phyloP scores from a whole-genome alignment of 176 grass and related monocot genomes.

The Cymbopogon citratus region DNA sequence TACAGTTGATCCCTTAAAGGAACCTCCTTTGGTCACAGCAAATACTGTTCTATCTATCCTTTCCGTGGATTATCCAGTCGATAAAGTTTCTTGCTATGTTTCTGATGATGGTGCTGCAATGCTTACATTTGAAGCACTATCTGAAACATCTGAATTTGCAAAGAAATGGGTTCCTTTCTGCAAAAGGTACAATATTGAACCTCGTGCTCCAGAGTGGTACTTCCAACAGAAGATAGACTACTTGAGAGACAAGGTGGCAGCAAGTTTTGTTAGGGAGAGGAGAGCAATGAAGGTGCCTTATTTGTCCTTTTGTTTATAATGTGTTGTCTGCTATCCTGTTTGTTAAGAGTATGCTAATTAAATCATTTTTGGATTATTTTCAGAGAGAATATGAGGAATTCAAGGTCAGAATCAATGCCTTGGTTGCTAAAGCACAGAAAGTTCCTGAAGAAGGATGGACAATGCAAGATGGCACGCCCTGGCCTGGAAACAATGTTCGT shows the following conservation, averaged over 20 bases:
- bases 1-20: slow-evolving; percentile 87
- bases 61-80: slow-evolving; percentile 79
- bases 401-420: slow-evolving; percentile 84
- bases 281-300: slow-evolving; percentile 80
- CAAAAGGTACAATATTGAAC: slow-evolving; percentile 77
- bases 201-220: slow-evolving; percentile 67
- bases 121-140: slow-evolving; percentile 90
- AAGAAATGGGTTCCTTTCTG: slow-evolving; percentile 95
- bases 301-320: background rate
- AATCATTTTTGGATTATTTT: background rate
- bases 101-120: slow-evolving; percentile 98
- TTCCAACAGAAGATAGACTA: slow-evolving; percentile 79
- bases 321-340: slow-evolving; percentile 8
- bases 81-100: slow-evolving; percentile 92
- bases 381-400: slow-evolving; percentile 96
- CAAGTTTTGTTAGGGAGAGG: slow-evolving; percentile 64
- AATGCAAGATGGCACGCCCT: slow-evolving; percentile 86
- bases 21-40: slow-evolving; percentile 88
- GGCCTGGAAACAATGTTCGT: slow-evolving; percentile 93
- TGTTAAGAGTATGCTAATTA: slow-evolving; percentile 22
- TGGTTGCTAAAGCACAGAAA: slow-evolving; percentile 93
- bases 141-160: slow-evolving; percentile 96
- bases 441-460: slow-evolving; percentile 96
- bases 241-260: slow-evolving; percentile 71
- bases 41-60: slow-evolving; percentile 95